phyloP scores from a whole-genome alignment of 345 rosid genomes.

The Aegle marmelos region DNA sequence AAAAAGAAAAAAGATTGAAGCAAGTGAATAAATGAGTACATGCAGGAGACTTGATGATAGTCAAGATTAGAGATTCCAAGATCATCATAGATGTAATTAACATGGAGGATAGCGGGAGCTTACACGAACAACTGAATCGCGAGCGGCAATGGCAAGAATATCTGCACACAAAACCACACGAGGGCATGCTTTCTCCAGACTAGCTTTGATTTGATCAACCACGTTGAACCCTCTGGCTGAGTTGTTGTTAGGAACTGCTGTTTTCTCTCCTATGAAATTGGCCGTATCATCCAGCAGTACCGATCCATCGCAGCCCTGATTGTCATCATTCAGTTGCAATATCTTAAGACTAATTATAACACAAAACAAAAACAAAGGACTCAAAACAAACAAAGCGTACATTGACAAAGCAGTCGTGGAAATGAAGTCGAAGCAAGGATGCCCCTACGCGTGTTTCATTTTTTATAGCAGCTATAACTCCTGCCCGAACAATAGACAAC shows the following conservation, averaged over 20 bases:
- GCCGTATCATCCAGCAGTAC: slow-evolving; percentile 46
- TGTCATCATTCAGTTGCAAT: background rate
- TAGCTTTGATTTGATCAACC: slow-evolving; percentile 42
- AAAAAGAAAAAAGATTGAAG: too few relatives aligned
- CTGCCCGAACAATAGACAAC: slow-evolving; percentile 20
- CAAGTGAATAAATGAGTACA: too few relatives aligned
- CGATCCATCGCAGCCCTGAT: slow-evolving; percentile 64
- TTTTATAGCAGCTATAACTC: slow-evolving; percentile 21
- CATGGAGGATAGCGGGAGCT: background rate
- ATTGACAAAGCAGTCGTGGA: slow-evolving; percentile 53
- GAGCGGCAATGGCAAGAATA: slow-evolving; percentile 47
- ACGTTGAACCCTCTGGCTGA: slow-evolving; percentile 52
- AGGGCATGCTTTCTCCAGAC: slow-evolving; percentile 49
- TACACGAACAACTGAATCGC: slow-evolving; percentile 32
- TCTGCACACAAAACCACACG: slow-evolving; percentile 58
- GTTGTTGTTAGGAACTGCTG: slow-evolving; percentile 46
- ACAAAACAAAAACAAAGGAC: too few relatives aligned
- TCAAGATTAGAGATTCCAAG: background rate
- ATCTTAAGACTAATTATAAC: background rate
- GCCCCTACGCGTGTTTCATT: slow-evolving; percentile 38
- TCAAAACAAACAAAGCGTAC: slow-evolving; percentile 9
- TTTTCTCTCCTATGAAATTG: slow-evolving; percentile 49
- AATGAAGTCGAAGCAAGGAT: slow-evolving; percentile 42
- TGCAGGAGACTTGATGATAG: too few relatives aligned
- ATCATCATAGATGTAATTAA: background rate